Conservation (phyloP, 1,284 basidiomycete genomes). For the Anthracocystis setariae region DNA sequence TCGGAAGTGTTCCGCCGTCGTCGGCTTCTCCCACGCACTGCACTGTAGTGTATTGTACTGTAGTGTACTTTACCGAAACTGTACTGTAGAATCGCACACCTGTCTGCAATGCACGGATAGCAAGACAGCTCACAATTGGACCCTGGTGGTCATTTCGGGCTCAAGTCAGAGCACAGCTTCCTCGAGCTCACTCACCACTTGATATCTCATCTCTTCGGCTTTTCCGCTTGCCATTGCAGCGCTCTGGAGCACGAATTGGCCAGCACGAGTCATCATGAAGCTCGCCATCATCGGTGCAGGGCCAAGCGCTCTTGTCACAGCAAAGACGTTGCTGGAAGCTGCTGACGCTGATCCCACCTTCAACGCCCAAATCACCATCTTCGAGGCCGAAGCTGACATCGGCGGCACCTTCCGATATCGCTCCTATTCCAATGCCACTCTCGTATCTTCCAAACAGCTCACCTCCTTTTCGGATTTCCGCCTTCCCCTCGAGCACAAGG, state of each 20-base stretch:
- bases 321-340: slow-evolving; percentile 71
- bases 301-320: slow-evolving; percentile 74
- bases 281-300: slow-evolving; percentile 68
- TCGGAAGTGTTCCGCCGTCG: no score
- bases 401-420: slow-evolving; percentile 73
- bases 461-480: slow-evolving; percentile 77
- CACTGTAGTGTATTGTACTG: no score
- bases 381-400: slow-evolving; percentile 74
- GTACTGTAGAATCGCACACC: background rate
- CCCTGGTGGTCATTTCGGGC: no score
- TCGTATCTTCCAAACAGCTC: slow-evolving; percentile 75
- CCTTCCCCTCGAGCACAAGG: slow-evolving; percentile 71
- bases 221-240: background rate
- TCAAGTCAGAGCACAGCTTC: background rate
- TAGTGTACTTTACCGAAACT: no score
- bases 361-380: slow-evolving; percentile 71
- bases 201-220: background rate
- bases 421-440: slow-evolving; percentile 72
- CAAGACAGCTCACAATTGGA: no score
- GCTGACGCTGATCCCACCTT: slow-evolving; percentile 35
- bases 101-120: background rate
- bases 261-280: slow-evolving; percentile 15
- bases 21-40: no score
- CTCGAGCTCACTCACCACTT: background rate
- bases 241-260: background rate